Conservation (phyloP, 768 basidiomycete species). For the Chalciporus pseudorubinellus region DNA sequence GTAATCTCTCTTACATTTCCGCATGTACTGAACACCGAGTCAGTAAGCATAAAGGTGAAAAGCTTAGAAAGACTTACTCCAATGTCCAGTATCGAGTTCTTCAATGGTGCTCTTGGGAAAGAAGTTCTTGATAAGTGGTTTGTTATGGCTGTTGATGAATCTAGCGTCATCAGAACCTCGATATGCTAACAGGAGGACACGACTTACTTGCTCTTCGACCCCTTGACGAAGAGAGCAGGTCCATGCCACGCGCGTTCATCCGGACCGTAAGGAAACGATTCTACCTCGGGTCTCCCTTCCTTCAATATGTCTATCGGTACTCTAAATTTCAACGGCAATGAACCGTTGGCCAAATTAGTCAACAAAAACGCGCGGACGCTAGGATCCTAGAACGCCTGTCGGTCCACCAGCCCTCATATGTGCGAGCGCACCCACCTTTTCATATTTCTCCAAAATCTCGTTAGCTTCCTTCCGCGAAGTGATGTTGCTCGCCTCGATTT, state of each 20-base stretch:
- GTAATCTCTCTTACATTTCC: slow-evolving; percentile 48
- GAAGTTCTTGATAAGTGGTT: slow-evolving; percentile 57
- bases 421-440: slow-evolving; percentile 34
- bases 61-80: slow-evolving; percentile 54
- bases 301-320: slow-evolving; percentile 70
- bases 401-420: too few species aligned
- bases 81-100: slow-evolving; percentile 76
- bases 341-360: slow-evolving; percentile 62
- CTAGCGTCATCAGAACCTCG: slow-evolving; percentile 33
- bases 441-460: slow-evolving; percentile 55
- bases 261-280: slow-evolving; percentile 72
- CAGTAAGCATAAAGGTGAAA: neutral
- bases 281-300: slow-evolving; percentile 62
- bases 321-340: slow-evolving; percentile 55
- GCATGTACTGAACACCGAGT: slow-evolving; percentile 61
- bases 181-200: neutral
- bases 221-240: slow-evolving; percentile 72
- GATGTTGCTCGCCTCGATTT: slow-evolving; percentile 59
- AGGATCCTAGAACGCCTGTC: slow-evolving; percentile 56
- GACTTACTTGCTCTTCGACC: slow-evolving; percentile 67
- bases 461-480: slow-evolving; percentile 69
- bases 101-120: slow-evolving; percentile 71
- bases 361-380: slow-evolving; percentile 78
- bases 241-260: slow-evolving; percentile 55
- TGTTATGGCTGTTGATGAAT: slow-evolving; percentile 74